Percentiles rank a stretch among this genome's conserved stretches.
These are phyloP conservation scores for Corymbia calophylla DNA, from an alignment of 441 rosid species.

Conservation along the genomic window DNA sequence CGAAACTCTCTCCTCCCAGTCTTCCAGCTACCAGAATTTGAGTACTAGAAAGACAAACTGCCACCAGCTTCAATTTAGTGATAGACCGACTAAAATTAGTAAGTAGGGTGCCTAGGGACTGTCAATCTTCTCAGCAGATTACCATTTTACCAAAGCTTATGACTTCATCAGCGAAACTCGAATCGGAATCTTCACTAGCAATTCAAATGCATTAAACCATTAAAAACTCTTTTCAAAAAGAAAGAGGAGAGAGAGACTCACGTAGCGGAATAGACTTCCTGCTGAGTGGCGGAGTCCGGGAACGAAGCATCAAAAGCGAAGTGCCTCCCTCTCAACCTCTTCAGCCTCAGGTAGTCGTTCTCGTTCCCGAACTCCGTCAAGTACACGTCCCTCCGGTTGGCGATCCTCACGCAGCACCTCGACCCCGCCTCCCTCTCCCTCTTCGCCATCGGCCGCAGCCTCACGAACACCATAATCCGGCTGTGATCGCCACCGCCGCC, in stretches of 20 bases:
- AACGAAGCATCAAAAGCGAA: slow-evolving; percentile 84
- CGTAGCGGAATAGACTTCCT: slow-evolving; percentile 83
- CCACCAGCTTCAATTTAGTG: background rate
- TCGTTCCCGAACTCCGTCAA: slow-evolving; percentile 77
- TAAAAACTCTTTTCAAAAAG: background rate
- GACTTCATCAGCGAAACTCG: background rate
- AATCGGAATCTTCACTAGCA: background rate
- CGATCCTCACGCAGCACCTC: slow-evolving; percentile 71
- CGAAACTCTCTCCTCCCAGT: background rate
- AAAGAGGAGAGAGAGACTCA: slow-evolving; percentile 25
- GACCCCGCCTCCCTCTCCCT: slow-evolving; percentile 86
- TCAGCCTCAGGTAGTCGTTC: slow-evolving; percentile 78
- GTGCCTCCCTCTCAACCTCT: slow-evolving; percentile 84
- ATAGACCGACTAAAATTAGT: background rate
- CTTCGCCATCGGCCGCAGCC: slow-evolving; percentile 92
- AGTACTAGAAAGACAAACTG: background rate
- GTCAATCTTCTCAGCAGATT: background rate
- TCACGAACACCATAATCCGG: slow-evolving; percentile 73
- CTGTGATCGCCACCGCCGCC: slow-evolving; percentile 18
- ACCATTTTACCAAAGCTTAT: background rate
- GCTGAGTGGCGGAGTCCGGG: slow-evolving; percentile 69
- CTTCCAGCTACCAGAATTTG: background rate
- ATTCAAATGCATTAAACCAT: background rate
- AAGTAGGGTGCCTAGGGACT: background rate
- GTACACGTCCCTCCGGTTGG: slow-evolving; percentile 77